phyloP scores from a whole-genome alignment of 441 rosid species.

The Eutrema salsugineum region DNA sequence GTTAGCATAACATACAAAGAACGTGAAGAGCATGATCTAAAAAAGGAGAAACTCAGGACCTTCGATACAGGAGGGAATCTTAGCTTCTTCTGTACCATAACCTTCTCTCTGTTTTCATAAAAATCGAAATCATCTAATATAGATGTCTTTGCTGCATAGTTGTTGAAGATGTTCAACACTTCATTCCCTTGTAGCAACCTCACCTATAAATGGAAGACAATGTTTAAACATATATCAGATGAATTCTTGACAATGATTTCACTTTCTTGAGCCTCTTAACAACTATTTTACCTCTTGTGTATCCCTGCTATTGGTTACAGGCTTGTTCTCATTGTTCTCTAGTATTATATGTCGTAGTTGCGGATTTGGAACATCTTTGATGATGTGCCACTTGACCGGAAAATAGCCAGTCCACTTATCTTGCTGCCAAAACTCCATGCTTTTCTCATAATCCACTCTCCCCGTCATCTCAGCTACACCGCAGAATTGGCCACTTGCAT shows the following conservation, averaged over 20 bases:
- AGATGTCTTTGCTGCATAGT: conserved; percentile 38
- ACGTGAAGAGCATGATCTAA: not conserved
- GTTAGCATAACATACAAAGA: not conserved
- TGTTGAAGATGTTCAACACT: conserved; percentile 45
- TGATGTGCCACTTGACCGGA: conserved; percentile 45
- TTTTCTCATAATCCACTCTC: conserved; percentile 39
- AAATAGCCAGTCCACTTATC: conserved; percentile 51
- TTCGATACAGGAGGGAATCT: conserved; percentile 23
- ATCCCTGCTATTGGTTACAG: conserved; percentile 49
- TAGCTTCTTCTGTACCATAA: conserved; percentile 42
- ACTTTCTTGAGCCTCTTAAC: not conserved
- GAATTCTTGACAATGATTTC: not conserved
- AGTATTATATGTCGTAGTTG: conserved; percentile 43
- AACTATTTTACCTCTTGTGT: conserved; percentile 40
- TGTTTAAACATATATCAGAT: not conserved
- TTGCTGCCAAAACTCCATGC: conserved; percentile 53
- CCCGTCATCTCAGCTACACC: conserved; percentile 51
- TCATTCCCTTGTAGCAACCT: conserved; percentile 42
- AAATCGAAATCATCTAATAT: conserved; percentile 47
- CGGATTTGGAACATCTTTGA: conserved; percentile 49
- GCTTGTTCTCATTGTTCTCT: conserved; percentile 48
- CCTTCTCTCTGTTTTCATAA: conserved; percentile 46
- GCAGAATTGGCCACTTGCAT: conserved; percentile 50
- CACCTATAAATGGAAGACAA: conserved; percentile 31
- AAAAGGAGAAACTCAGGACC: conserved; percentile 8